Evolutionary conservation across 305 asterid genomes (phyloP).

Genomic region (Solanum hybrid): DNA sequence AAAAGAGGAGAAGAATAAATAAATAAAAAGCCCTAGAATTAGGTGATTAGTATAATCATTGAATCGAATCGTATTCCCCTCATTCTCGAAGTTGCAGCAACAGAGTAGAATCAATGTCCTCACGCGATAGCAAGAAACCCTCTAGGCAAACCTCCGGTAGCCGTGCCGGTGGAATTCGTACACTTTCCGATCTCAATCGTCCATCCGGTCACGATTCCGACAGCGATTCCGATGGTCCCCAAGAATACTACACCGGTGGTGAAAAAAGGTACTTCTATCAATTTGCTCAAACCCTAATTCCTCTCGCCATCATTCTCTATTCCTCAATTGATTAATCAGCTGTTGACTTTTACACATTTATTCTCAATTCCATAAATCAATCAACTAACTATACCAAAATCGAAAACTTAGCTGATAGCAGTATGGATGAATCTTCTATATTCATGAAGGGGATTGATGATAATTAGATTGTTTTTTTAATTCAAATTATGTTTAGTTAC

Average conservation of each 20-base stretch:
- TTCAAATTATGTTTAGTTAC: neutral
- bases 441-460: neutral
- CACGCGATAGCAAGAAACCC: constrained; percentile 68
- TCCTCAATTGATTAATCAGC: neutral
- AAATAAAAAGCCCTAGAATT: neutral
- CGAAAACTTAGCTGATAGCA: neutral
- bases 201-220: constrained; percentile 65
- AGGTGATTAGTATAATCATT: neutral
- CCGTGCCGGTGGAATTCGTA: constrained; percentile 72
- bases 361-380: neutral
- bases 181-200: constrained; percentile 85
- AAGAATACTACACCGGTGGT: constrained; percentile 86
- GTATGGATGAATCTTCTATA: neutral
- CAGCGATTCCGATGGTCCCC: constrained; percentile 73
- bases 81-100: neutral
- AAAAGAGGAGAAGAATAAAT: neutral
- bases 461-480: neutral
- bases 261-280: constrained; percentile 56
- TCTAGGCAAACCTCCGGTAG: constrained; percentile 49
- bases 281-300: constrained; percentile 15
- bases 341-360: neutral
- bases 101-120: constrained; percentile 33
- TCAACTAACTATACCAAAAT: neutral
- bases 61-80: neutral
- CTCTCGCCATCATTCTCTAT: neutral